These are phyloP conservation scores for Phytophthora gonapodyides DNA, from an alignment of 352 stramenopile genomes.

Conservation along the genomic window DNA sequence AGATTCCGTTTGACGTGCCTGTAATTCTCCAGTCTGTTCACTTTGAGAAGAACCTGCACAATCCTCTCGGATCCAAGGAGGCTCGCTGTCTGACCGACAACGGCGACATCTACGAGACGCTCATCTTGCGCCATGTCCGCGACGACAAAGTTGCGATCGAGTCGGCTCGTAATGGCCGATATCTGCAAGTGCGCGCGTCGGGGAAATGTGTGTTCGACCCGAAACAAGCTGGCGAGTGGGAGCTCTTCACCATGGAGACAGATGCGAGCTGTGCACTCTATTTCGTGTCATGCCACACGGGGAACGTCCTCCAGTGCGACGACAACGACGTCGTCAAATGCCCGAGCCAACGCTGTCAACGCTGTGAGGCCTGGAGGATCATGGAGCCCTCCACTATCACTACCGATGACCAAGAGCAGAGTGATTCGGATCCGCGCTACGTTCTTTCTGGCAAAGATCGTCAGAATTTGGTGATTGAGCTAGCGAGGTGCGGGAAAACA, in stretches of 20 bases:
- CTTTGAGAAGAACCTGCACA: conserved; percentile 42
- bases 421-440: not conserved
- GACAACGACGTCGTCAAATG: conserved; percentile 27
- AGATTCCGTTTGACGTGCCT: conserved; percentile 37
- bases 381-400: conserved; percentile 19
- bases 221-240: conserved; percentile 32
- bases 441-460: conserved; percentile 18
- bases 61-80: conserved; percentile 39
- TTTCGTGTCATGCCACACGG: conserved; percentile 40
- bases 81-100: conserved; percentile 35
- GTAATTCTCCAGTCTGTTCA: conserved; percentile 38
- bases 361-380: conserved; percentile 33
- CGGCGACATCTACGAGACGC: conserved; percentile 33
- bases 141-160: conserved; percentile 44
- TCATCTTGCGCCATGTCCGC: conserved; percentile 34
- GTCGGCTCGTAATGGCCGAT: conserved; percentile 28
- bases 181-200: conserved; percentile 31
- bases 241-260: conserved; percentile 45
- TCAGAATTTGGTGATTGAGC: conserved; percentile 30
- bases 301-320: conserved; percentile 35
- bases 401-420: not conserved
- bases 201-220: conserved; percentile 39
- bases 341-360: conserved; percentile 22
- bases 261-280: conserved; percentile 25
- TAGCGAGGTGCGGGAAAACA: conserved; percentile 34